These are phyloP conservation scores for Didymella glomerata DNA, from an alignment of 2,329 filamentous ascomycete genomes.

Conservation along the genomic window DNA sequence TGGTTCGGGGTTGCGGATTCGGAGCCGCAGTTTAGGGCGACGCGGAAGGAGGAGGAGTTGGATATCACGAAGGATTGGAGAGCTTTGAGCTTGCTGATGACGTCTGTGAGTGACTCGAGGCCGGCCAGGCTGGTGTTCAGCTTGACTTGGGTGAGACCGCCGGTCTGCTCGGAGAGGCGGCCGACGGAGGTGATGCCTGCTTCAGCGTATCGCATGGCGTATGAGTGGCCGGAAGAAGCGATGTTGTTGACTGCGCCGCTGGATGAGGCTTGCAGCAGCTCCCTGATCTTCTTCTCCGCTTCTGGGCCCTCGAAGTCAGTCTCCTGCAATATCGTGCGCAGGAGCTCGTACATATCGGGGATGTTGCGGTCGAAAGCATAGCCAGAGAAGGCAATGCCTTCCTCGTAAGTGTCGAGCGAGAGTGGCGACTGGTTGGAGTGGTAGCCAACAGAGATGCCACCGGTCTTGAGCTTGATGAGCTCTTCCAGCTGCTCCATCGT, in stretches of 20 bases:
- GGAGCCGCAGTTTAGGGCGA: constrained; percentile 84
- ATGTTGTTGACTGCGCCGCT: constrained; percentile 93
- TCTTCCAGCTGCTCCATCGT: constrained; percentile 96
- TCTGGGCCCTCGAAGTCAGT: constrained; percentile 89
- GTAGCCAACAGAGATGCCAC: constrained; percentile 85
- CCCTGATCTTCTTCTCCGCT: constrained; percentile 81
- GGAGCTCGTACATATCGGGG: constrained; percentile 86
- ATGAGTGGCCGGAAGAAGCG: constrained; percentile 87
- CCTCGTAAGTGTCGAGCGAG: constrained; percentile 73
- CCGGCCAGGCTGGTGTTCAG: constrained; percentile 81
- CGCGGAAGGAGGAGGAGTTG: constrained; percentile 72
- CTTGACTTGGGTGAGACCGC: constrained; percentile 89
- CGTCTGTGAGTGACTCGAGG: constrained; percentile 74
- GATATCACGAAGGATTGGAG: constrained; percentile 83
- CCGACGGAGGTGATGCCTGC: constrained; percentile 77
- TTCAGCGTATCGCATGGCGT: constrained; percentile 83
- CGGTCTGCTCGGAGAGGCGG: constrained; percentile 81
- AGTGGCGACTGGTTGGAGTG: constrained; percentile 81
- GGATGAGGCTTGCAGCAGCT: constrained; percentile 84
- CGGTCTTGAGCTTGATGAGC: constrained; percentile 93
- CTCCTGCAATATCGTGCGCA: constrained; percentile 81
- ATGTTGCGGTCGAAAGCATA: constrained; percentile 91
- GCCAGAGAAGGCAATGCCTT: constrained; percentile 85
- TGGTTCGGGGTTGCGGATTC: constrained; percentile 77
- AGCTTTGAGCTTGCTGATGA: constrained; percentile 82